These are phyloP conservation scores for Leccinum fuscescens DNA, from an alignment of 1,284 basidiomycete genomes.

Conservation along the genomic window DNA sequence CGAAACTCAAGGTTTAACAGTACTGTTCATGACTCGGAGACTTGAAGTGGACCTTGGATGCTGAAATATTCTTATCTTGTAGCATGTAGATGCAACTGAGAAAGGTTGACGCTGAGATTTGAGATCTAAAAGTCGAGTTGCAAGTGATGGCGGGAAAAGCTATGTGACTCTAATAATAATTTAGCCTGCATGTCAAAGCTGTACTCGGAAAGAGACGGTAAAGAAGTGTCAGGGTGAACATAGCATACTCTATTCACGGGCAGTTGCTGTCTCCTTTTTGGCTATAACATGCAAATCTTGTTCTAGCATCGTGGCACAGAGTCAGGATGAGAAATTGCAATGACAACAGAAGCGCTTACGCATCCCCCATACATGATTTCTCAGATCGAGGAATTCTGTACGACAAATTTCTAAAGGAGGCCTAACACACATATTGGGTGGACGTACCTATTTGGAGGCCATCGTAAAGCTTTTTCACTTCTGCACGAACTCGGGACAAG, in stretches of 20 bases:
- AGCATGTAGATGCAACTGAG: background rate
- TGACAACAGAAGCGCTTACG: constrained; percentile 51
- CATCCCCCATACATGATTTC: constrained; percentile 80
- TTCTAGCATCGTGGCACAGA: constrained; percentile 43
- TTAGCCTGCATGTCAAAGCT: background rate
- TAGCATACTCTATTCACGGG: constrained; percentile 43
- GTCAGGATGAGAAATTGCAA: background rate
- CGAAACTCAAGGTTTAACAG: no score
- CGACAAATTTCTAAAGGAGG: background rate
- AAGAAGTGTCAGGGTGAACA: background rate
- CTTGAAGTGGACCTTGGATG: no score
- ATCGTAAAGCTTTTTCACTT: constrained; percentile 85
- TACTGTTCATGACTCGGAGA: no score
- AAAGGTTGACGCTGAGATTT: background rate
- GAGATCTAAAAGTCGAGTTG: background rate
- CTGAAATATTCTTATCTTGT: no score
- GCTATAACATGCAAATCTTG: constrained; percentile 75
- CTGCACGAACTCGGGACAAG: constrained; percentile 66
- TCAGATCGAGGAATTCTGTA: constrained; percentile 69
- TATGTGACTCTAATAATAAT: background rate
- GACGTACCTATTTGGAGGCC: constrained; percentile 71
- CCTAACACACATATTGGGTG: background rate
- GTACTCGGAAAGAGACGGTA: background rate
- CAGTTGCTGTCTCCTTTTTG: constrained; percentile 62
- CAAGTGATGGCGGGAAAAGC: background rate